phyloP scores from a whole-genome alignment of 257 asterid species.

The Linaria vulgaris region DNA sequence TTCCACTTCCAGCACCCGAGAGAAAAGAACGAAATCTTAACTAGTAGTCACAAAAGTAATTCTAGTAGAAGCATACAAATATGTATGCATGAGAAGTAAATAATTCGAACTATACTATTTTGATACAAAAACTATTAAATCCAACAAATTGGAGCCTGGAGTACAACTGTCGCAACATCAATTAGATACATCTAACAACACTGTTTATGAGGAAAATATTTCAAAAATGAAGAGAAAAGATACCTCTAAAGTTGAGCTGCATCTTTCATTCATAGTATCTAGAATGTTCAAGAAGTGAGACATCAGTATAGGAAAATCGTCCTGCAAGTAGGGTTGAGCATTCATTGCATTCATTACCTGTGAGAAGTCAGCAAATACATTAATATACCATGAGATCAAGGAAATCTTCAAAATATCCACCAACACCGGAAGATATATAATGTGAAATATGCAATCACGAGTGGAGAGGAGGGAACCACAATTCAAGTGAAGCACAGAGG shows the following conservation, averaged over 20 bases:
- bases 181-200: slow-evolving; percentile 8
- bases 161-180: slow-evolving; percentile 1
- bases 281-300: slow-evolving; percentile 65
- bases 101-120: not conserved
- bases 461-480: not conserved
- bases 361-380: slow-evolving; percentile 24
- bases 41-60: not conserved
- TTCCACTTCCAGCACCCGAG: not conserved
- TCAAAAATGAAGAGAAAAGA: slow-evolving; percentile 18
- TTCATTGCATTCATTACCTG: slow-evolving; percentile 79
- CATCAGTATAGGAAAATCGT: slow-evolving; percentile 52
- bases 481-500: not conserved
- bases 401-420: not conserved
- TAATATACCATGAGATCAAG: not conserved
- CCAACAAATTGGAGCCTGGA: slow-evolving; percentile 11
- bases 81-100: slow-evolving; percentile 3
- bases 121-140: slow-evolving; percentile 5
- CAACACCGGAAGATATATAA: not conserved
- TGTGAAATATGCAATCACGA: not conserved
- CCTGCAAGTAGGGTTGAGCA: slow-evolving; percentile 71
- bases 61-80: not conserved
- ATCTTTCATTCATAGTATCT: slow-evolving; percentile 77
- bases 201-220: slow-evolving; percentile 11
- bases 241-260: slow-evolving; percentile 85
- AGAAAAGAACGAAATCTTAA: not conserved